phyloP scores from a whole-genome alignment of 2,329 filamentous ascomycete genomes.

The Trichoderma endophyticum region DNA sequence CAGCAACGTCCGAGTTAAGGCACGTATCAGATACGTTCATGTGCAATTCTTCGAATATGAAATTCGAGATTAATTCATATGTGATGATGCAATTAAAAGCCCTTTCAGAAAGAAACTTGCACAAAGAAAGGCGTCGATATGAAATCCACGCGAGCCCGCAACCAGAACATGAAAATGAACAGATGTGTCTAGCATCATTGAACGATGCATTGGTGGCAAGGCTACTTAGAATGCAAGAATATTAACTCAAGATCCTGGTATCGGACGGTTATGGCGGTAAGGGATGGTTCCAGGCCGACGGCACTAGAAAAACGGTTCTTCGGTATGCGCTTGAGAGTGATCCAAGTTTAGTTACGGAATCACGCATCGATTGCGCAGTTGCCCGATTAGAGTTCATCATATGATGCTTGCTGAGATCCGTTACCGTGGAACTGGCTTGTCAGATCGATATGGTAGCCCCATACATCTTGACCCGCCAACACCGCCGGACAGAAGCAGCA shows the following conservation, averaged over 20 bases:
- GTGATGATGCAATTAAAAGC: too few species aligned
- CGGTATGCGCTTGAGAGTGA: not conserved
- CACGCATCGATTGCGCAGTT: constrained; percentile 10
- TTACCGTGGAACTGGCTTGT: not conserved
- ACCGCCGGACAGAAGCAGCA: not conserved
- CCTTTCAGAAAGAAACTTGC: not conserved
- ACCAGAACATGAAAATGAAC: not conserved
- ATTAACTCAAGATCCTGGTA: not conserved
- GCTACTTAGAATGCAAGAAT: not conserved
- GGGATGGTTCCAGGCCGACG: not conserved
- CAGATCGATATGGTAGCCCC: not conserved
- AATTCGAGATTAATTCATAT: not conserved
- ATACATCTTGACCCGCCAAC: not conserved
- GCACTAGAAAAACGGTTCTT: not conserved
- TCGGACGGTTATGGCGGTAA: not conserved
- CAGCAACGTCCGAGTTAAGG: not conserved
- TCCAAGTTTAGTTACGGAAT: not conserved
- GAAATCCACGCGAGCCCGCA: not conserved
- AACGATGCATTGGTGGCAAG: not conserved
- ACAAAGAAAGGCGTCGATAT: not conserved
- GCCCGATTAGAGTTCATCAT: not conserved
- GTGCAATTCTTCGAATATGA: not conserved
- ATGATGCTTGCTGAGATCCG: not conserved
- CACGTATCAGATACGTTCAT: not conserved
- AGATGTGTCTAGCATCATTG: not conserved